Evolutionary conservation across 2,329 filamentous ascomycete species (phyloP), one percentile per base, ranked within the genome.

Genomic region (Coccinonectria pachysandricola): DNA sequence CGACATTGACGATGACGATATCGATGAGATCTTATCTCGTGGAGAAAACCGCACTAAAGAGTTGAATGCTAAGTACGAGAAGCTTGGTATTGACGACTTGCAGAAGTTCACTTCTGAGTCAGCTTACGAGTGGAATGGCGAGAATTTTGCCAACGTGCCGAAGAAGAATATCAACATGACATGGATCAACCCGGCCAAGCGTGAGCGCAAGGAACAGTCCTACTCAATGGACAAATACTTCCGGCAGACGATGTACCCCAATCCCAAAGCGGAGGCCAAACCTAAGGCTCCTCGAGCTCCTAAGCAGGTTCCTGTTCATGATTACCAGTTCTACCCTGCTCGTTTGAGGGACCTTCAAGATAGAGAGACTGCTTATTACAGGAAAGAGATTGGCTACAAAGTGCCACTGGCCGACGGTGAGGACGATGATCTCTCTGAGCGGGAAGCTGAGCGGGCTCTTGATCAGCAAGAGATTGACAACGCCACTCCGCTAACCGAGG

Each of bases 141-240:
- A 96, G 58, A 88, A 88, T 46, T 98, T 98, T 53, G 83, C 86
- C 27, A 83, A 81, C 32, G 74, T 79, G 50, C n/a, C n/a, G n/a
- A 92, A 92, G 61, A 93, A 92, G 55, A 85, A 93, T 25, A 84
- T 95, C 37, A 85, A 84, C 24, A 71, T 95, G 39, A 87, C 68
- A 48, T 98, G 92, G 92, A 98, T 98, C 61, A 94, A 98, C 46
- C 92, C 91, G 3, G 78, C 88, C 10, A 98, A 98, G 66, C 87
- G 91, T 56, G 92, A 98, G 60, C 83, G 91, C 47, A 98, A 96
- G 56, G 88, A 96, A 50, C 86, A 95, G 52, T 86, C 85, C 5
- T 98, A 98, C 53, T 95, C 88, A 1, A 94, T 98, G 64, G 92
- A 98, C 54, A 93, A 95, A 56, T 98, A 98, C 60, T 98, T 96